Conservation (phyloP, 768 basidiomycete species). For the Suillus subaureus region DNA sequence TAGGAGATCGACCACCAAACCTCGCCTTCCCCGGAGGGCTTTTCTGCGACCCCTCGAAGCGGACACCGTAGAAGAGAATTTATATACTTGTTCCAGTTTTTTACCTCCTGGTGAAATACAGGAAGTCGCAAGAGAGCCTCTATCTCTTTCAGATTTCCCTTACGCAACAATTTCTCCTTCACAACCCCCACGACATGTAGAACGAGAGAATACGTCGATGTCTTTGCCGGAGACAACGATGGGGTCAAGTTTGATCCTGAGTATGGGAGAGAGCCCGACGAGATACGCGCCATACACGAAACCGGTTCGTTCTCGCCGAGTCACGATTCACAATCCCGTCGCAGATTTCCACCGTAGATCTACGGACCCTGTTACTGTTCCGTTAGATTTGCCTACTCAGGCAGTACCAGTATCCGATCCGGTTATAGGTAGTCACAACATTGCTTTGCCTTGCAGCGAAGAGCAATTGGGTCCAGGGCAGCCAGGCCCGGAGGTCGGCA, state of each 20-base stretch:
- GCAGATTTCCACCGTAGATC: not conserved
- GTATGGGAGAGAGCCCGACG: not conserved
- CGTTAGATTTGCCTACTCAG: not conserved
- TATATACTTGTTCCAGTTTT: not conserved
- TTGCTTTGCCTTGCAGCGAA: not conserved
- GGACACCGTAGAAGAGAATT: not conserved
- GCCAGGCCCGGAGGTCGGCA: slow-evolving; percentile 7
- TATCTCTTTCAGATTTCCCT: slow-evolving; percentile 6
- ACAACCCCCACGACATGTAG: not conserved
- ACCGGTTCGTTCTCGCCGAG: not conserved
- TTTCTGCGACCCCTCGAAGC: not conserved
- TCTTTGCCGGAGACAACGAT: not conserved
- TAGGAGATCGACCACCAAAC: not conserved
- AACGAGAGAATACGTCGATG: not conserved
- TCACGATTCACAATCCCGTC: not conserved
- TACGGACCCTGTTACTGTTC: not conserved
- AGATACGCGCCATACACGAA: not conserved
- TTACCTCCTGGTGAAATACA: not conserved
- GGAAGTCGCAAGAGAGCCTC: not conserved
- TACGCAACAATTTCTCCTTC: not conserved
- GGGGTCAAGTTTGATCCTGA: not conserved
- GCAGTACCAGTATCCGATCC: not conserved
- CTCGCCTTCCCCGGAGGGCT: not conserved
- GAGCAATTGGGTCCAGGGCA: slow-evolving; percentile 4
- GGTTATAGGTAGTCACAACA: not conserved